Base-by-base conservation (phyloP, 2,329 filamentous ascomycete species). In the Phaeoacremonium minimum region DNA sequence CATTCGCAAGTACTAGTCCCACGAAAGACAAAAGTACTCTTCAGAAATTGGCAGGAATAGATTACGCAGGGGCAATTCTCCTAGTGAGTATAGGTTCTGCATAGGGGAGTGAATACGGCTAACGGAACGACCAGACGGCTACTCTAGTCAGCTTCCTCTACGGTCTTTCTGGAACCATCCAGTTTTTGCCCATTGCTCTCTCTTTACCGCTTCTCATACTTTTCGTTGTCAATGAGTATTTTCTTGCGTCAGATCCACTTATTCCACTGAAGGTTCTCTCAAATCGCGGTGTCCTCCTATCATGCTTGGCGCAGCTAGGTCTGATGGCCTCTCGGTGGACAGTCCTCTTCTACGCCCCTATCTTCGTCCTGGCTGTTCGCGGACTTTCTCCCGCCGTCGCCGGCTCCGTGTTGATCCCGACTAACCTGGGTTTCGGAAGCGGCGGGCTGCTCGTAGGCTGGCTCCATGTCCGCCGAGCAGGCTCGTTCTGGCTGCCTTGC, bases 271-370 rank as follows among this genome's bases (percentile, higher is more conserved):
- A 72, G 2, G 71, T 93, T 2, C 72, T 94, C 18, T 74, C 70
- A 35, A 87, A 82, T 9, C 75, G 83, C 18, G 83, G 81, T 18
- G 78, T 86, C 1, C 65, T 91, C 4, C 61, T 91, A 15, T 84
- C 84, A 2, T 91, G 87, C 52, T 51, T 90, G 15, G 75, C 82
- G 2, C 86, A 88, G 33, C 71, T 90, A 0, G 80, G 83, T 15
- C 75, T 88, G 55, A 91, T 94, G 85, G 80, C 85, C 53, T 74
- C 84, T 3, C 81, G 88, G 39, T 94, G 87, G 87, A 73, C 73
- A 6, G 72, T 94, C 3, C 68, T 94, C 7, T 93, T 89, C 65
- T 94, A 88, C 60, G 75, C 83, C 0, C 87, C 88, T 0, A 78
- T 88, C 30, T 90, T 87, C 49, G 83, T 86, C 20, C 78, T 93